These are phyloP conservation scores for Halophytophthora polymorphica DNA, from an alignment of 352 stramenopile species.

Conservation along the genomic window DNA sequence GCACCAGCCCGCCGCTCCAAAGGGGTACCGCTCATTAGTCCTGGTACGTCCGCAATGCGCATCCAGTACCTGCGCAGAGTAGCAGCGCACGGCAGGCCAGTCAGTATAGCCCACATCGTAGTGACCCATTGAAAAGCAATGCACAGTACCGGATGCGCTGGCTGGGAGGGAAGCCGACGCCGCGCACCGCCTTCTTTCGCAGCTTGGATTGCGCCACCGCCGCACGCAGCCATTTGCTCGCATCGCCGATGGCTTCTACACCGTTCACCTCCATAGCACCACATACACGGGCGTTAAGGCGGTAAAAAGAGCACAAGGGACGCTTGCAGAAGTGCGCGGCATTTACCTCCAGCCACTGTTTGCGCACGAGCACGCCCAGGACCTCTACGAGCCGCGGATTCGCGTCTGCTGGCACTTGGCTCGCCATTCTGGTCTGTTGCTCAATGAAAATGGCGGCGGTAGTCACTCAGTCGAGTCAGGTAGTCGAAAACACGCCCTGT, in stretches of 20 bases:
- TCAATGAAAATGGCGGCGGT: slow-evolving; percentile 4
- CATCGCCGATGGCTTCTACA: slow-evolving; percentile 26
- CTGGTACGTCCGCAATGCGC: slow-evolving; percentile 23
- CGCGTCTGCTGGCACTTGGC: neutral
- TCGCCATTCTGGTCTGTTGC: neutral
- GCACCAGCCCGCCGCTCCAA: slow-evolving; percentile 4
- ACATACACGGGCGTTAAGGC: slow-evolving; percentile 1
- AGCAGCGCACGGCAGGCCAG: neutral
- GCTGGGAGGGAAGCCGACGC: slow-evolving; percentile 21
- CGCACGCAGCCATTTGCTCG: slow-evolving; percentile 18
- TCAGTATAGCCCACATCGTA: neutral
- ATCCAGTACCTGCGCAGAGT: slow-evolving; percentile 38
- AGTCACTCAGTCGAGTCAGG: slow-evolving; percentile 1
- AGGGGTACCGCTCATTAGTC: slow-evolving; percentile 20
- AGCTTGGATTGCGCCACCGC: slow-evolving; percentile 29
- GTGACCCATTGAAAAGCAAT: neutral
- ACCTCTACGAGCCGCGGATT: slow-evolving; percentile 8
- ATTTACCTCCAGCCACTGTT: slow-evolving; percentile 43
- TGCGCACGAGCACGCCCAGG: slow-evolving; percentile 34
- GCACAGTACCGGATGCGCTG: slow-evolving; percentile 27
- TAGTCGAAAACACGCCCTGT: neutral
- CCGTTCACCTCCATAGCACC: slow-evolving; percentile 24
- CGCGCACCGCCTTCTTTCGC: slow-evolving; percentile 16
- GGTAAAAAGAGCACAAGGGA: neutral
- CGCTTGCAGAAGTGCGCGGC: neutral